These are phyloP conservation scores for Trichoderma polysporum DNA, from an alignment of 2,329 filamentous ascomycete genomes.

Conservation along the genomic window DNA sequence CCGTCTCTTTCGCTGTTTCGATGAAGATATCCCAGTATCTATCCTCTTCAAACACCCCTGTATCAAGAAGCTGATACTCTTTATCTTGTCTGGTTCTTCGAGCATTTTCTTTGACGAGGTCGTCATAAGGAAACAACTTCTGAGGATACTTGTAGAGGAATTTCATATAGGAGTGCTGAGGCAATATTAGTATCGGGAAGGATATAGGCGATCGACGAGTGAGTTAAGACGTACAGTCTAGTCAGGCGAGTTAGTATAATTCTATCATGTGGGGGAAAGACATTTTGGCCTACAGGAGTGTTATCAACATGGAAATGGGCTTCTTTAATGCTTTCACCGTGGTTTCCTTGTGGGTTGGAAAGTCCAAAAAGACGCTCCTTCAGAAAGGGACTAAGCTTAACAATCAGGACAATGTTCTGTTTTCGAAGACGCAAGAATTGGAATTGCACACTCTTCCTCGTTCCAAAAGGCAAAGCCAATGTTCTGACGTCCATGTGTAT, in stretches of 20 bases:
- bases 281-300: conserved; percentile 59
- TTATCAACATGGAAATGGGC: conserved; percentile 96
- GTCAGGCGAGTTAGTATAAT: background rate
- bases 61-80: conserved; percentile 92
- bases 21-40: conserved; percentile 97
- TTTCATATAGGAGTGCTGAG: conserved; percentile 96
- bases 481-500: conserved; percentile 87
- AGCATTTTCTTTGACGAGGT: conserved; percentile 81
- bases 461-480: conserved; percentile 98
- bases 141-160: conserved; percentile 98
- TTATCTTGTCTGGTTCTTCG: conserved; percentile 71
- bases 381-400: conserved; percentile 69
- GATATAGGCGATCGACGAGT: conserved; percentile 16
- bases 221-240: conserved; percentile 45
- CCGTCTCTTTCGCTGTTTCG: conserved; percentile 90
- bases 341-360: conserved; percentile 94
- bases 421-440: background rate
- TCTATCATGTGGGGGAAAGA: background rate
- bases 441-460: conserved; percentile 73
- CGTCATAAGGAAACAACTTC: conserved; percentile 85
- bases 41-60: conserved; percentile 82
- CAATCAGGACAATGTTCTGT: conserved; percentile 39
- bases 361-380: conserved; percentile 95
- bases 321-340: conserved; percentile 96
- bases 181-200: conserved; percentile 23